These are phyloP conservation scores for Chrysochromulina parva DNA, from an alignment of 78 protist genomes.

Conservation along the genomic window DNA sequence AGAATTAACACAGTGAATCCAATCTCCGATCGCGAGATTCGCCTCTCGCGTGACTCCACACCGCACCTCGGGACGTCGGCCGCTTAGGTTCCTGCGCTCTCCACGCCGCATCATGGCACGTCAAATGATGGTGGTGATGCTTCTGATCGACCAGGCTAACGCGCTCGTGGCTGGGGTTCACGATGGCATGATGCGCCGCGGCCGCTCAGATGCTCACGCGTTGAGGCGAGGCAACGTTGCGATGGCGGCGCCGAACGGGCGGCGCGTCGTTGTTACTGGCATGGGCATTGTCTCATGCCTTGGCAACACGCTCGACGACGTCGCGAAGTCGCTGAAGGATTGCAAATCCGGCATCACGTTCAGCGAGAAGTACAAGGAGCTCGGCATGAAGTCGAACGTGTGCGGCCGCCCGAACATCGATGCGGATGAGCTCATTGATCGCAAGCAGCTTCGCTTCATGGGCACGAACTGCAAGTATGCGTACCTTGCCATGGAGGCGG, in stretches of 20 bases:
- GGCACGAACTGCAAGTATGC: conserved; percentile 5
- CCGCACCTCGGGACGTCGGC: too few species aligned
- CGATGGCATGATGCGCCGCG: too few species aligned
- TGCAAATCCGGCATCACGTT: conserved; percentile 39
- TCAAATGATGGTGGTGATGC: too few species aligned
- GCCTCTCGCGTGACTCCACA: too few species aligned
- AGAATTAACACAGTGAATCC: too few species aligned
- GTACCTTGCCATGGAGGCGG: conserved; percentile 17
- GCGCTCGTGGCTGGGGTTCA: too few species aligned
- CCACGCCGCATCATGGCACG: too few species aligned
- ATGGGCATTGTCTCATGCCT: conserved; percentile 47
- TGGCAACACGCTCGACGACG: conserved; percentile 34
- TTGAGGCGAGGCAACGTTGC: background rate
- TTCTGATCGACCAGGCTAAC: too few species aligned
- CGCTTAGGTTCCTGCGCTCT: too few species aligned
- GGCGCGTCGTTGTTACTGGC: conserved; percentile 41
- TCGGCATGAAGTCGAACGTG: conserved; percentile 42
- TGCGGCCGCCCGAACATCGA: conserved; percentile 38
- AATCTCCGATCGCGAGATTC: too few species aligned
- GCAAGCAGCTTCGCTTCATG: conserved; percentile 22
- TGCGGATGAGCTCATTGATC: conserved; percentile 9
- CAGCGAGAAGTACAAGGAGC: conserved; percentile 7
- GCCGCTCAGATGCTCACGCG: too few species aligned
- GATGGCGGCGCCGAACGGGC: background rate
- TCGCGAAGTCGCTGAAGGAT: background rate